Conservation (phyloP, 2,329 filamentous ascomycete species). For the Sphaceloma murrayae region DNA sequence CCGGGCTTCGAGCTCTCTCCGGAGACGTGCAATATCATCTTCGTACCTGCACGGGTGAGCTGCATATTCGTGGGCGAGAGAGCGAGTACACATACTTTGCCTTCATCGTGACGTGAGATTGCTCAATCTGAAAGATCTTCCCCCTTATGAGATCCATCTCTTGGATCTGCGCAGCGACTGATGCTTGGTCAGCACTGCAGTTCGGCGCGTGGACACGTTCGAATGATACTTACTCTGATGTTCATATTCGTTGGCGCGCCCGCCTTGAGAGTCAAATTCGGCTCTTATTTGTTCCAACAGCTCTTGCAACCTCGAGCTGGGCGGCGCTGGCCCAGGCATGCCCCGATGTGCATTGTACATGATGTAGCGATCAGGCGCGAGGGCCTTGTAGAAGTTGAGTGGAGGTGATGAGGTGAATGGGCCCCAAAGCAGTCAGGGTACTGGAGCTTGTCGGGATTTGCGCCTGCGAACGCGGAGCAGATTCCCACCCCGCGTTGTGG, state of each 20-base stretch:
- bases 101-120: slow-evolving; percentile 79
- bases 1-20: slow-evolving; percentile 72
- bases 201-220: neutral
- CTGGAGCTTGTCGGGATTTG: slow-evolving; percentile 2
- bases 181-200: neutral
- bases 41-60: slow-evolving; percentile 59
- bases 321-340: slow-evolving; percentile 51
- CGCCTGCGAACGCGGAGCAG: slow-evolving; percentile 12
- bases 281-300: slow-evolving; percentile 81
- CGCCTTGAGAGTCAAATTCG: slow-evolving; percentile 71
- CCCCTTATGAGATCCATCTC: slow-evolving; percentile 91
- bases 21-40: slow-evolving; percentile 75
- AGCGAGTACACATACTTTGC: slow-evolving; percentile 57
- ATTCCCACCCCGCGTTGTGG: slow-evolving; percentile 11
- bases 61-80: slow-evolving; percentile 21
- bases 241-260: slow-evolving; percentile 77
- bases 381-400: neutral
- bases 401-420: neutral
- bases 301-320: slow-evolving; percentile 71
- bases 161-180: slow-evolving; percentile 81
- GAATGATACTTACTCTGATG: slow-evolving; percentile 67
- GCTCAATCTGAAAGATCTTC: slow-evolving; percentile 89
- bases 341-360: slow-evolving; percentile 88
- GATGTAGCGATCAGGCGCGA: slow-evolving; percentile 20
- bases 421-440: no score